Evolutionary conservation across 164 flowering plant genomes (phyloP).

Genomic region (Chloranthus sessilifolius): DNA sequence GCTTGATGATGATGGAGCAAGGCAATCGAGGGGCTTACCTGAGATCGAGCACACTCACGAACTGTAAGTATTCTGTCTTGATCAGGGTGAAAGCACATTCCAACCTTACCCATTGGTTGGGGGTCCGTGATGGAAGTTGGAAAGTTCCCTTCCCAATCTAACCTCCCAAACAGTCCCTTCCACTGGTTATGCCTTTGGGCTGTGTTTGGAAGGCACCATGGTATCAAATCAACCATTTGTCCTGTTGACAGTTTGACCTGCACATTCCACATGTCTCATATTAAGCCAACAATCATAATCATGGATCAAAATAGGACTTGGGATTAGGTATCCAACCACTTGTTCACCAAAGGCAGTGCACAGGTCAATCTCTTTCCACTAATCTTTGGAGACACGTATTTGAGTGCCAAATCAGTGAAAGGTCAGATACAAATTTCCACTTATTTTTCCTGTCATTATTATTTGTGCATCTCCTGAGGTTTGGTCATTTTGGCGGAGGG

Average conservation of each 20-base stretch:
- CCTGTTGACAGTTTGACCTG: conserved; percentile 75
- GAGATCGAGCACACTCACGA: conserved; percentile 95
- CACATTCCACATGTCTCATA: conserved; percentile 1
- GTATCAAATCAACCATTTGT: conserved; percentile 78
- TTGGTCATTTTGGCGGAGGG: too few species aligned
- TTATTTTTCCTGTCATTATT: too few species aligned
- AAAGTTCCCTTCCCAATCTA: conserved; percentile 97
- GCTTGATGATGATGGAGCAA: not conserved
- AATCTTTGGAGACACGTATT: too few species aligned
- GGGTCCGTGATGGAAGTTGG: conserved; percentile 95
- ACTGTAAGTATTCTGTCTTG: conserved; percentile 90
- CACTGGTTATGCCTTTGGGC: conserved; percentile 89
- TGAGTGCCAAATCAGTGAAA: too few species aligned
- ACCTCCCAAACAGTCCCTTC: conserved; percentile 91
- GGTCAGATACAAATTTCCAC: too few species aligned
- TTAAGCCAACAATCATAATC: too few species aligned
- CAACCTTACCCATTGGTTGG: conserved; percentile 97
- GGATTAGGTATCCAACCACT: too few species aligned
- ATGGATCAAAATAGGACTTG: too few species aligned
- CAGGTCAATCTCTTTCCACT: too few species aligned
- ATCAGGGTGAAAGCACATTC: conserved; percentile 96
- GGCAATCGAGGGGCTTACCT: conserved; percentile 39
- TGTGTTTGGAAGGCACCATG: conserved; percentile 95
- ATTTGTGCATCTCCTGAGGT: too few species aligned
- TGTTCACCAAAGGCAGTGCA: too few species aligned